Percentiles rank a stretch among this genome's conserved stretches.
These are phyloP conservation scores for Trypanosoma brucei DNA, from an alignment of 208 protist genomes.

Conservation along the genomic window DNA sequence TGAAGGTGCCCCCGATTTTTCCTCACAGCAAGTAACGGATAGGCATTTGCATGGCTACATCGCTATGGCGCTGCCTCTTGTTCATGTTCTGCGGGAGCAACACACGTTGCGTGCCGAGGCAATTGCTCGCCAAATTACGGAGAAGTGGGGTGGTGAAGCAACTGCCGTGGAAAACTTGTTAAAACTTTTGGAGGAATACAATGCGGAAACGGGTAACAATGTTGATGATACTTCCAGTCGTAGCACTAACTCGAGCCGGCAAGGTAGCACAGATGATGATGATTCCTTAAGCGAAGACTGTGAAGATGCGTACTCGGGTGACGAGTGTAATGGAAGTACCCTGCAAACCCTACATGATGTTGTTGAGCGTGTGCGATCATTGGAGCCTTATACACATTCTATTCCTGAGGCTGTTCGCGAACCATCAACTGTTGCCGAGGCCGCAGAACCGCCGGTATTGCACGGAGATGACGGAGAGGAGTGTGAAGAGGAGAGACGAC, in stretches of 20 bases:
- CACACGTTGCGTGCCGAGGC: conserved; percentile 7
- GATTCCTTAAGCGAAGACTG: conserved; percentile 11
- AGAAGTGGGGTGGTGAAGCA: conserved; percentile 13
- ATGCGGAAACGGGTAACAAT: conserved; percentile 4
- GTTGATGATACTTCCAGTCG: background rate
- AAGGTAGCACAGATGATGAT: conserved; percentile 2
- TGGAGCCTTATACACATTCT: too few species aligned
- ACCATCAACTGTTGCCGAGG: too few species aligned
- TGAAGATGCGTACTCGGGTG: background rate
- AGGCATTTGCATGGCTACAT: conserved; percentile 8
- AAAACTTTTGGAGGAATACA: conserved; percentile 2
- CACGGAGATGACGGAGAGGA: conserved; percentile 4
- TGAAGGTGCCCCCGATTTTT: too few species aligned
- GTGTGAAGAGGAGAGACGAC: conserved; percentile 29
- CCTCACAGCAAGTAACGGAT: too few species aligned
- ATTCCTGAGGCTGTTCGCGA: too few species aligned
- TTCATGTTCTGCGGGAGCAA: conserved; percentile 14
- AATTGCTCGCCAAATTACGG: conserved; percentile 15
- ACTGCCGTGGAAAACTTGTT: conserved; percentile 8
- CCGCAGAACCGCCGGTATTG: background rate
- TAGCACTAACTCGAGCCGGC: background rate
- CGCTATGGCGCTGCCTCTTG: conserved; percentile 17
- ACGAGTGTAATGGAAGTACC: conserved; percentile 1
- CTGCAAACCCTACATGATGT: background rate
- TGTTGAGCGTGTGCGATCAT: too few species aligned